Conservation (phyloP, 148 eudicot genomes). For the Tetragonia tetragonoides region DNA sequence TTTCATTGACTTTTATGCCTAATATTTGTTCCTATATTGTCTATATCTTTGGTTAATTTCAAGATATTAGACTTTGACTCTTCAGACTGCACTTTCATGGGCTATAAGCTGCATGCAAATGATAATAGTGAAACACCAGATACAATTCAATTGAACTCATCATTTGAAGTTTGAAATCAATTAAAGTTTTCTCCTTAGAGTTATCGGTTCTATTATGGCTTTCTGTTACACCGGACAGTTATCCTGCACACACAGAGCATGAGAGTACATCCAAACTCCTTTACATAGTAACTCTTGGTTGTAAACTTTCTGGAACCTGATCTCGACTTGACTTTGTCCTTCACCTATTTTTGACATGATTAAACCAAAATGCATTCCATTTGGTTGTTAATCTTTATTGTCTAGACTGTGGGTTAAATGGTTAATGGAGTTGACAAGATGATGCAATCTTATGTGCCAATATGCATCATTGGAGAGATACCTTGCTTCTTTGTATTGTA, state of each 20-base stretch:
- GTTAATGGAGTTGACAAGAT: neutral
- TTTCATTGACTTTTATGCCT: neutral
- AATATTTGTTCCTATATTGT: neutral
- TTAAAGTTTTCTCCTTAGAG: too few species aligned
- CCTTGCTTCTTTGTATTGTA: neutral
- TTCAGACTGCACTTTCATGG: neutral
- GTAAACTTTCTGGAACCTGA: neutral
- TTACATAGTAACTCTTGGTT: neutral
- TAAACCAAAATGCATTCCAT: neutral
- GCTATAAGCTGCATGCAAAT: neutral
- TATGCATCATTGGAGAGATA: neutral
- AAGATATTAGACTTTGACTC: neutral
- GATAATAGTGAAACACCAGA: neutral
- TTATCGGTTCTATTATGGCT: too few species aligned
- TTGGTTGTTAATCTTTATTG: neutral
- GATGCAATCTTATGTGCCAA: constrained; percentile 4
- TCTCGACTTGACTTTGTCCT: neutral
- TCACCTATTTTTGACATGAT: neutral
- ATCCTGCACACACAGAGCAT: neutral
- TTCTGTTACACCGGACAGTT: neutral
- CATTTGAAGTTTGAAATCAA: neutral
- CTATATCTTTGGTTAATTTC: neutral
- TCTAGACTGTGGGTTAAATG: neutral
- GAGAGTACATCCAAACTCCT: neutral
- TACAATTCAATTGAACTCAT: neutral